Base-by-base conservation (phyloP, 352 stramenopile genomes). In the Thraustochytrium striatum region DNA sequence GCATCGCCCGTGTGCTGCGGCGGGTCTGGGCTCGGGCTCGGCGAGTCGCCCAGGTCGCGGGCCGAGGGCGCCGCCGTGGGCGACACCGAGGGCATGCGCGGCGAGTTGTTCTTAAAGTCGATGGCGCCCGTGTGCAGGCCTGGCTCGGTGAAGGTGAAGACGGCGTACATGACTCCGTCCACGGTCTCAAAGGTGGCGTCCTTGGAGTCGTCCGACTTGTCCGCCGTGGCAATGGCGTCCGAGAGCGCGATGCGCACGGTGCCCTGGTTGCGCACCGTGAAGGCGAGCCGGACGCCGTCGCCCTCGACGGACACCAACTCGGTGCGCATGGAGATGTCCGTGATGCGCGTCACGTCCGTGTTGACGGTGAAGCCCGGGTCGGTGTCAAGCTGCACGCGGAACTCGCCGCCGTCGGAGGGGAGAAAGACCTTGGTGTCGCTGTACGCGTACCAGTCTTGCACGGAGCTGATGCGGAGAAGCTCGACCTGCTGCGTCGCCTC, bases 371-470 rank as follows among this genome's bases (percentile, higher is more conserved):
- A 70, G 32, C 3, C 16, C n/a, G n/a, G n/a, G n/a, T n/a, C n/a
- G n/a, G n/a, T n/a, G n/a, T n/a, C n/a, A n/a, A n/a, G n/a, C n/a
- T n/a, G n/a, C n/a, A n/a, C n/a, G n/a, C n/a, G n/a, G 55, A 62
- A 62, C 9, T 13, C 16, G 25, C 69, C 69, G 11, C 52, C 69
- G 13, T n/a, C 21, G 0, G n/a, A 19, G 0, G 69, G 69, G 3
- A 79, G 32, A 35, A 79, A 79, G 28, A 79, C 57, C 13, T 69
- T 30, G 9, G n/a, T 9, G 35, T 44, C 55, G 5, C 3, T 32
- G 55, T 79, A 69, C 7, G 69, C 69, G 57, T 41, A 69, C 69
- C 69, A 79, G 28, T 53, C 21, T 19, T 79, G 50, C 2, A 79
- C 69, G 3, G 52, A 69, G 43, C 43, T 36, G 53, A 79, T 79